Conservation (phyloP, 306 rosid genomes). For the Quercus dentata region DNA sequence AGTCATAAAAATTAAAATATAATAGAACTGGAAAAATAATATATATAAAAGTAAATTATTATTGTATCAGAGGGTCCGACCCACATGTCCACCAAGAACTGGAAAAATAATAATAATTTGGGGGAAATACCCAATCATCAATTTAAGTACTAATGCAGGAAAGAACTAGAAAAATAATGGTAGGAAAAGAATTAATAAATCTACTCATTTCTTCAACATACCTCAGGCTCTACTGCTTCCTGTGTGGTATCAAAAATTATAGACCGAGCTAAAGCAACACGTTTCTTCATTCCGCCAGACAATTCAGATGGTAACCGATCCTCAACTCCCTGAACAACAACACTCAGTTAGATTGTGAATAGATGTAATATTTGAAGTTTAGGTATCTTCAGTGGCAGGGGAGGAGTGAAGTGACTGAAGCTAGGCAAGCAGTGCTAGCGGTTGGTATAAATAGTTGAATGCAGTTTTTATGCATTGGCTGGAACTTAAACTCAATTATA, state of each 20-base stretch:
- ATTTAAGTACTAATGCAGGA: not conserved
- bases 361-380: not conserved
- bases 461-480: not conserved
- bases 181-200: not conserved
- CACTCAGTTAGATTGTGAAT: conserved; percentile 5
- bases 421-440: not conserved
- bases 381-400: not conserved
- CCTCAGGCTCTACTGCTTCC: conserved; percentile 89
- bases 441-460: not conserved
- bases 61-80: too few relatives aligned
- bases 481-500: not conserved
- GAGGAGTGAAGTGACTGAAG: conserved; percentile 1
- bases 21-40: not conserved
- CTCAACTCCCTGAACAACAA: conserved; percentile 72
- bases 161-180: not conserved
- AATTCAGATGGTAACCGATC: conserved; percentile 91
- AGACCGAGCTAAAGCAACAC: conserved; percentile 97
- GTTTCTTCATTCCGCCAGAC: conserved; percentile 99
- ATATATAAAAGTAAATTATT: too few relatives aligned
- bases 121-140: not conserved
- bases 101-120: not conserved
- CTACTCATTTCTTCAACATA: conserved; percentile 28
- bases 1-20: not conserved
- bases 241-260: conserved; percentile 75
- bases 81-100: not conserved